A percentile compares a stretch with the other conserved stretches of the same genome.
phyloP scores from a whole-genome alignment of 75 land plant genomes.

The Pseudotsuga menziesii region DNA sequence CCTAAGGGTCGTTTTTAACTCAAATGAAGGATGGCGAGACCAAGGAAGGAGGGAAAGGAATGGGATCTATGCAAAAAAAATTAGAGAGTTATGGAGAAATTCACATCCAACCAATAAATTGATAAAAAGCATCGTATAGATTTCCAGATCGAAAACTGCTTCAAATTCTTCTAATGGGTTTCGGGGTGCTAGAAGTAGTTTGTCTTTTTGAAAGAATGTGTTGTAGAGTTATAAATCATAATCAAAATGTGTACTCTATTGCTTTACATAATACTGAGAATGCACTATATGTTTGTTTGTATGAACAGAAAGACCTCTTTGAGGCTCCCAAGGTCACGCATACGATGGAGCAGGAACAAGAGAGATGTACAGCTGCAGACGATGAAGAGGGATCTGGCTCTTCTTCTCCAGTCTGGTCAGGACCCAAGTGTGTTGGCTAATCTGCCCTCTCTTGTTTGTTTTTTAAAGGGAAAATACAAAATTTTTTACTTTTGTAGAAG shows the following conservation, averaged over 20 bases:
- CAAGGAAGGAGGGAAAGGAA: too few species aligned
- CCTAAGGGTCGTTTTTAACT: too few species aligned
- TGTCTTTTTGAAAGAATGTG: not conserved
- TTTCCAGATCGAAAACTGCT: not conserved
- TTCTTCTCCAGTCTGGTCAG: slow-evolving; percentile 72
- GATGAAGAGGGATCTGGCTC: slow-evolving; percentile 71
- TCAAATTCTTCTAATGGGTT: not conserved
- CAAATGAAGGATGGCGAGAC: too few species aligned
- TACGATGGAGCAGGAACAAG: slow-evolving; percentile 86
- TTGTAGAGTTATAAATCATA: not conserved
- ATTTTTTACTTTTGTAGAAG: not conserved
- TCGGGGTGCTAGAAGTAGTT: not conserved
- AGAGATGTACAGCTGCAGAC: slow-evolving; percentile 57
- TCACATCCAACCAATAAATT: too few species aligned
- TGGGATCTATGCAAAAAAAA: too few species aligned
- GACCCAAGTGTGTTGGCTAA: slow-evolving; percentile 47
- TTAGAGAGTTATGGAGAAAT: too few species aligned
- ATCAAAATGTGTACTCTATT: not conserved
- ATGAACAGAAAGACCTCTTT: slow-evolving; percentile 50
- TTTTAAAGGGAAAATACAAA: not conserved
- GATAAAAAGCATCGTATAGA: too few species aligned
- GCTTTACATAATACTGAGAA: not conserved
- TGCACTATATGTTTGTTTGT: not conserved
- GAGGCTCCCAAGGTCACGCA: slow-evolving; percentile 73
- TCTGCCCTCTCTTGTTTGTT: not conserved